Conservation (phyloP, 257 asterid species). For the Solanum verrucosum region DNA sequence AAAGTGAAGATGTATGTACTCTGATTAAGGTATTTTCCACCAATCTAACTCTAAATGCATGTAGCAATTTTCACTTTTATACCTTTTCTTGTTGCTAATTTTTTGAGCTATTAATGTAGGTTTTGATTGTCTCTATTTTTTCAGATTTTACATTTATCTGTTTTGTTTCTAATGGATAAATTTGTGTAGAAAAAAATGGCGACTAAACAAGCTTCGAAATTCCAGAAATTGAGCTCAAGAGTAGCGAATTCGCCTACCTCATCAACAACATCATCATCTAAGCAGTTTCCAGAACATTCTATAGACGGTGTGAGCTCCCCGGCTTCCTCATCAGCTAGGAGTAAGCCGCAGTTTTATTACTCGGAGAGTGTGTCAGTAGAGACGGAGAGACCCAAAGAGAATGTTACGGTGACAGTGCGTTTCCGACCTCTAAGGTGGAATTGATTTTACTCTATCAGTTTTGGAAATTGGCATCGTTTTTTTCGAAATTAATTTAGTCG, state of each 20-base stretch:
- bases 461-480: neutral
- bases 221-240: constrained; percentile 36
- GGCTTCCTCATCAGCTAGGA: constrained; percentile 75
- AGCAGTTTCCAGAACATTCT: constrained; percentile 59
- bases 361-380: constrained; percentile 31
- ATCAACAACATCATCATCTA: constrained; percentile 80
- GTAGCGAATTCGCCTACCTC: constrained; percentile 60
- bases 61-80: neutral
- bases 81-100: neutral
- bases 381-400: constrained; percentile 72
- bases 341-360: constrained; percentile 48
- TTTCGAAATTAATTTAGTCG: constrained; percentile 7
- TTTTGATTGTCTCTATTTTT: neutral
- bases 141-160: neutral
- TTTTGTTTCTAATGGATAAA: neutral
- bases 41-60: neutral
- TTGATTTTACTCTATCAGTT: neutral
- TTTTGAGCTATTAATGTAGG: neutral
- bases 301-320: constrained; percentile 70
- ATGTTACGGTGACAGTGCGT: constrained; percentile 91
- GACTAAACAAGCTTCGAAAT: constrained; percentile 43
- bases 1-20: neutral
- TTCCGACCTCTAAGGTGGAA: constrained; percentile 96
- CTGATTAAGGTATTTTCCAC: neutral
- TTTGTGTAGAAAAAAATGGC: constrained; percentile 37